A percentile compares a stretch with the other conserved stretches of the same genome.
phyloP scores from a whole-genome alignment of 768 basidiomycete species.

The Russula abietina region DNA sequence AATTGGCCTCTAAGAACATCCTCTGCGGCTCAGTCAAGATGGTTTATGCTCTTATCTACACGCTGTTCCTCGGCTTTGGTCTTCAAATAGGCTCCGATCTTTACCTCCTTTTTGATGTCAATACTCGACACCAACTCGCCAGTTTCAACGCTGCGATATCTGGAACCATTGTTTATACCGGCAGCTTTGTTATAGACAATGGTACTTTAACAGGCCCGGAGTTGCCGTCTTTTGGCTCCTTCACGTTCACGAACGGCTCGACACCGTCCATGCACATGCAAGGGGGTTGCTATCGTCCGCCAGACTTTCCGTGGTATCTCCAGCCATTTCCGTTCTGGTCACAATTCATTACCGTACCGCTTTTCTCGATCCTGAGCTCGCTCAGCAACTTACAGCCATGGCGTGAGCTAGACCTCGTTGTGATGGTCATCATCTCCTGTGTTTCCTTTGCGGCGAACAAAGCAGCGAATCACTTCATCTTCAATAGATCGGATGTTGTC shows the following conservation, averaged over 20 bases:
- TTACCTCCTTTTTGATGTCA: slow-evolving; percentile 62
- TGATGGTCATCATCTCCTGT: slow-evolving; percentile 85
- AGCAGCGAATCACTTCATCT: slow-evolving; percentile 77
- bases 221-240: slow-evolving; percentile 51
- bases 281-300: slow-evolving; percentile 66
- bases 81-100: slow-evolving; percentile 80
- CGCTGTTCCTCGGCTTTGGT: slow-evolving; percentile 78
- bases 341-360: slow-evolving; percentile 66
- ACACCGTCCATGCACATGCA: slow-evolving; percentile 44
- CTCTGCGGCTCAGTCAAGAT: slow-evolving; percentile 80
- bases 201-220: slow-evolving; percentile 35
- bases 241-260: slow-evolving; percentile 57
- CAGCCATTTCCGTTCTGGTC: slow-evolving; percentile 78
- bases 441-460: slow-evolving; percentile 74
- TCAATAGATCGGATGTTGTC: slow-evolving; percentile 77
- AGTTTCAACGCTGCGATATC: slow-evolving; percentile 47
- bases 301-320: slow-evolving; percentile 66
- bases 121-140: slow-evolving; percentile 47
- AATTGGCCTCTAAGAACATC: slow-evolving; percentile 81
- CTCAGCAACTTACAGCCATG: slow-evolving; percentile 75
- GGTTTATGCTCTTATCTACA: slow-evolving; percentile 86
- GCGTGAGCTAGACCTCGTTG: slow-evolving; percentile 60
- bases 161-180: slow-evolving; percentile 48
- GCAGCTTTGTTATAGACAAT: slow-evolving; percentile 63
- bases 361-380: slow-evolving; percentile 66